Conservation (phyloP, 2,329 filamentous ascomycete species). For the Sordariomycetes sp. region DNA sequence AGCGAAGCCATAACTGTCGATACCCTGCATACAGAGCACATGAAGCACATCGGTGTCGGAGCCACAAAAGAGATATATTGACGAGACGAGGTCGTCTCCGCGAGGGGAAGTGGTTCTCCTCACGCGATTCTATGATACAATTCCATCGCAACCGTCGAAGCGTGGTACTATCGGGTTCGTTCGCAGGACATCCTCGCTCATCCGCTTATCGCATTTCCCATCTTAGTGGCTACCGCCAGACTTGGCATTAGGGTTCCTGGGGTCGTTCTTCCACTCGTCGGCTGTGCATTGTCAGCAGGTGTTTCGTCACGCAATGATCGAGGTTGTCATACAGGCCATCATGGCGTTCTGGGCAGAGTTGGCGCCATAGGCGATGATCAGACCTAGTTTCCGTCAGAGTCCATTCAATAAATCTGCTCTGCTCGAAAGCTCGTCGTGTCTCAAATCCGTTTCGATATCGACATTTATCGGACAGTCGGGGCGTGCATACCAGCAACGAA, state of each 20-base stretch:
- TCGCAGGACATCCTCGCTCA: slow-evolving; percentile 6
- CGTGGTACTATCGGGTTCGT: neutral
- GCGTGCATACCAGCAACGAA: slow-evolving; percentile 77
- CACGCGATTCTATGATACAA: slow-evolving; percentile 32
- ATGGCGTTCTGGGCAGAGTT: slow-evolving; percentile 73
- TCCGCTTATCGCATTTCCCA: slow-evolving; percentile 1
- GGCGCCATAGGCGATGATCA: slow-evolving; percentile 83
- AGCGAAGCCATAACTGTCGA: no score
- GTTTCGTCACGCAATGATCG: neutral
- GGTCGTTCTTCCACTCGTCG: slow-evolving; percentile 95
- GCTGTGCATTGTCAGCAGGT: slow-evolving; percentile 39
- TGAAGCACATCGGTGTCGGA: no score
- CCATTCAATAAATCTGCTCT: slow-evolving; percentile 1
- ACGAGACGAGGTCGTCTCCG: slow-evolving; percentile 1
- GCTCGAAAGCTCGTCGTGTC: slow-evolving; percentile 2
- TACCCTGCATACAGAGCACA: no score
- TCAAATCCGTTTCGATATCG: no score
- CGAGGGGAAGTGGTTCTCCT: neutral
- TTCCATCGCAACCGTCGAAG: slow-evolving; percentile 17
- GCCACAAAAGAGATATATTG: slow-evolving; percentile 4
- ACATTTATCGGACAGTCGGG: slow-evolving; percentile 8
- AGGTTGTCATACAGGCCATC: slow-evolving; percentile 57
- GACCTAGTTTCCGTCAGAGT: slow-evolving; percentile 42
- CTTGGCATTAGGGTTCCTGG: slow-evolving; percentile 66
- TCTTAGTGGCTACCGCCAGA: slow-evolving; percentile 32